Conservation (phyloP, 257 asterid genomes). For the Phtheirospermum japonicum region DNA sequence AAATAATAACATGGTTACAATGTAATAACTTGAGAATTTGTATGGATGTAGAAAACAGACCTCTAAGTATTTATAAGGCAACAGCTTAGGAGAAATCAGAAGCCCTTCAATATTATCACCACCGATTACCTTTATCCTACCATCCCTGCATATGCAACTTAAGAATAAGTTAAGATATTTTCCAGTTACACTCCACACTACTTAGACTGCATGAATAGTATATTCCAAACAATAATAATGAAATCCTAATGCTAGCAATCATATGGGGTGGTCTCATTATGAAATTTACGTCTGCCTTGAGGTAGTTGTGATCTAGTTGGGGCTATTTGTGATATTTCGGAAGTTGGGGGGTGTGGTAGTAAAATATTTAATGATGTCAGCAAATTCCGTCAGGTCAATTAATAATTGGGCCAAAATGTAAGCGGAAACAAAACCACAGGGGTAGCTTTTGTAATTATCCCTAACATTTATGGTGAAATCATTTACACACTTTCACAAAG, state of each 20-base stretch:
- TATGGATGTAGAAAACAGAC: conserved; percentile 34
- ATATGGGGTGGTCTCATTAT: conserved; percentile 1
- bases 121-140: conserved; percentile 84
- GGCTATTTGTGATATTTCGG: too few relatives aligned
- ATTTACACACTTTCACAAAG: conserved; percentile 17
- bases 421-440: neutral
- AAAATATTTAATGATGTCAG: too few relatives aligned
- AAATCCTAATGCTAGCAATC: neutral
- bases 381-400: too few relatives aligned
- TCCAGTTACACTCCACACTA: neutral
- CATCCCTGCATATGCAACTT: conserved; percentile 63
- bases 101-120: conserved; percentile 91
- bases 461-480: neutral
- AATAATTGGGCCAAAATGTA: too few relatives aligned
- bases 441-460: neutral
- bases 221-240: neutral
- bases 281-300: neutral
- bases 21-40: neutral
- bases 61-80: conserved; percentile 83
- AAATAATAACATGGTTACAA: neutral
- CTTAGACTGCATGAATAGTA: neutral
- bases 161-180: neutral
- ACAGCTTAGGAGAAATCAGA: conserved; percentile 62
- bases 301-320: too few relatives aligned
- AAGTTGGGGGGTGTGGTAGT: too few relatives aligned